These are phyloP conservation scores for Leucogyrophana mollusca DNA, from an alignment of 768 basidiomycete species.

Conservation along the genomic window DNA sequence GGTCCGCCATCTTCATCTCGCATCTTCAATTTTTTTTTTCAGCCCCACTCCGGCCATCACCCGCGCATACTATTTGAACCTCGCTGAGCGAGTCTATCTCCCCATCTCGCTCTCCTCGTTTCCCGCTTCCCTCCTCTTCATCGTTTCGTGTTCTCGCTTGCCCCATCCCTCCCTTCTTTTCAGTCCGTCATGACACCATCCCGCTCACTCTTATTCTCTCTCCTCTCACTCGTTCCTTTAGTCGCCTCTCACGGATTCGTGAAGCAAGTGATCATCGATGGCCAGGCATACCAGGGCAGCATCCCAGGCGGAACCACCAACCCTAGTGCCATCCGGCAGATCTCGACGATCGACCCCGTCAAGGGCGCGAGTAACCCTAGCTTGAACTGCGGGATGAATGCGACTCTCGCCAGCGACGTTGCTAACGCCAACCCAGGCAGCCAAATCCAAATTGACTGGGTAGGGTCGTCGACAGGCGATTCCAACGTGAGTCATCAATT, in stretches of 20 bases:
- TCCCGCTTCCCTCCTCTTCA: neutral
- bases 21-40: too few species aligned
- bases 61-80: too few species aligned
- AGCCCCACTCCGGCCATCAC: too few species aligned
- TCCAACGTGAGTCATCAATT: conserved; percentile 27
- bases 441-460: conserved; percentile 53
- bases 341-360: conserved; percentile 43
- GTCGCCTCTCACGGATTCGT: conserved; percentile 32
- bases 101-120: neutral
- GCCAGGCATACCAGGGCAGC: conserved; percentile 26
- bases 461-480: conserved; percentile 36
- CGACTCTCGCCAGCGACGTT: conserved; percentile 45
- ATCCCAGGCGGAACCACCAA: conserved; percentile 29
- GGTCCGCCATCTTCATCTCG: too few species aligned
- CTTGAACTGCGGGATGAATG: conserved; percentile 59
- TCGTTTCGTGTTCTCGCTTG: neutral
- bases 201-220: conserved; percentile 5
- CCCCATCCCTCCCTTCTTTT: neutral
- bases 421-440: conserved; percentile 63
- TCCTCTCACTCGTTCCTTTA: conserved; percentile 14
- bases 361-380: conserved; percentile 57
- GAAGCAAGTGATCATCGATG: conserved; percentile 27
- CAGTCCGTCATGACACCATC: neutral
- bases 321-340: conserved; percentile 41
- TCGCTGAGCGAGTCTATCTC: neutral